These are phyloP conservation scores for Crucibulum laeve DNA, from an alignment of 768 basidiomycete species.

Conservation along the genomic window DNA sequence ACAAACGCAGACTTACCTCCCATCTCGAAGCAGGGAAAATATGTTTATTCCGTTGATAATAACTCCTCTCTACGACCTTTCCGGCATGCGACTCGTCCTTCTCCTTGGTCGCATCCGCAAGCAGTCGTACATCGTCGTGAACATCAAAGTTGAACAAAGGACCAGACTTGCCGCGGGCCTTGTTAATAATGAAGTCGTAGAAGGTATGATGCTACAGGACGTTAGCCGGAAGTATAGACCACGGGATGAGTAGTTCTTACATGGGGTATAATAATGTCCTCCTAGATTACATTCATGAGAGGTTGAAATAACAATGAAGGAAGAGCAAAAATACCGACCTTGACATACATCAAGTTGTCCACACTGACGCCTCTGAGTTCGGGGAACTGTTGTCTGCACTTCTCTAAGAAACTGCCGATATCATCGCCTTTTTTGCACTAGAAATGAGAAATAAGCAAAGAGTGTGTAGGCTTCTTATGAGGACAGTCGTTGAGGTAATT, in stretches of 20 bases:
- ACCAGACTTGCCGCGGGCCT: conserved; percentile 96
- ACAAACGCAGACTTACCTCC: conserved; percentile 61
- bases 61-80: conserved; percentile 95
- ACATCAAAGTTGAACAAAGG: conserved; percentile 99
- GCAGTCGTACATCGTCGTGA: conserved; percentile 93
- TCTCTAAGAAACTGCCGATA: conserved; percentile 83
- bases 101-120: conserved; percentile 92
- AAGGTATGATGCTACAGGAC: conserved; percentile 87
- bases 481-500: neutral
- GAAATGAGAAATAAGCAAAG: neutral
- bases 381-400: conserved; percentile 89
- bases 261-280: conserved; percentile 96
- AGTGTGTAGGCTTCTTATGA: conserved; percentile 1
- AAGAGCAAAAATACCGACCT: conserved; percentile 42
- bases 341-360: conserved; percentile 98
- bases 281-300: conserved; percentile 38
- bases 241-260: conserved; percentile 37
- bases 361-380: conserved; percentile 87
- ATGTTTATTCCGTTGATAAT: conserved; percentile 95
- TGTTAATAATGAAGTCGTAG: conserved; percentile 98
- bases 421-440: conserved; percentile 98
- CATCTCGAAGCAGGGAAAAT: conserved; percentile 96
- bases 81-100: conserved; percentile 99
- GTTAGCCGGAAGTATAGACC: conserved; percentile 4
- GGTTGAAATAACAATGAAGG: conserved; percentile 4